These are phyloP conservation scores for Penicillium argentinense DNA, from an alignment of 495 filamentous ascomycete species.

Conservation along the genomic window DNA sequence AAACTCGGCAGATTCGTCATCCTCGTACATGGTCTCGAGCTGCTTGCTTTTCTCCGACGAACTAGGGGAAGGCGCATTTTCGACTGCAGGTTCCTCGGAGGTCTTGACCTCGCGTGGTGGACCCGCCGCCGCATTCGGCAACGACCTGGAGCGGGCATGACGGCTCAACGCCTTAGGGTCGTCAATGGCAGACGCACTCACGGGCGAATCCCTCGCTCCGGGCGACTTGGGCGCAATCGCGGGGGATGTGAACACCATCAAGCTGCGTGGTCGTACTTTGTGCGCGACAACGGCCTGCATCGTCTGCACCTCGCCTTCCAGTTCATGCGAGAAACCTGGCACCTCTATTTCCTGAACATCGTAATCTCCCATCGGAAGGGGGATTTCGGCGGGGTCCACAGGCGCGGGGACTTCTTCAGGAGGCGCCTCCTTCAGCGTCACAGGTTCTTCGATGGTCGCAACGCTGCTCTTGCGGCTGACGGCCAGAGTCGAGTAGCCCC, in stretches of 20 bases:
- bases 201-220: slow-evolving; percentile 33
- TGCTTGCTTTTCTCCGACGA: slow-evolving; percentile 35
- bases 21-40: slow-evolving; percentile 46
- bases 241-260: slow-evolving; percentile 51
- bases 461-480: slow-evolving; percentile 43
- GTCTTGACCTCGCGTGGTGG: slow-evolving; percentile 18
- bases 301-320: slow-evolving; percentile 58
- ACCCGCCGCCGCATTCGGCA: slow-evolving; percentile 41
- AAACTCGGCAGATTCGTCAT: slow-evolving; percentile 34
- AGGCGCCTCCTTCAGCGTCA: slow-evolving; percentile 23
- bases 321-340: slow-evolving; percentile 58
- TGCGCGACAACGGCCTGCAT: slow-evolving; percentile 46
- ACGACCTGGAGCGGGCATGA: slow-evolving; percentile 55
- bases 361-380: slow-evolving; percentile 64
- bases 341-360: slow-evolving; percentile 76
- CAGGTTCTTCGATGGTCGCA: slow-evolving; percentile 34
- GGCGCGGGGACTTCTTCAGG: slow-evolving; percentile 20
- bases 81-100: slow-evolving; percentile 15
- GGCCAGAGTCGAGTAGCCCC: slow-evolving; percentile 22
- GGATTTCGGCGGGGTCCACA: slow-evolving; percentile 54
- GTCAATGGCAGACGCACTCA: slow-evolving; percentile 27
- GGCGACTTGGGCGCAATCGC: slow-evolving; percentile 33
- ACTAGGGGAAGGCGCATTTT: slow-evolving; percentile 27
- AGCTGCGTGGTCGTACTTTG: slow-evolving; percentile 62
- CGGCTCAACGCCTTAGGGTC: slow-evolving; percentile 21